Percentiles rank a stretch among this genome's conserved stretches.
Conservation (phyloP, 2,329 filamentous ascomycete species). For the Venturia effusa region DNA sequence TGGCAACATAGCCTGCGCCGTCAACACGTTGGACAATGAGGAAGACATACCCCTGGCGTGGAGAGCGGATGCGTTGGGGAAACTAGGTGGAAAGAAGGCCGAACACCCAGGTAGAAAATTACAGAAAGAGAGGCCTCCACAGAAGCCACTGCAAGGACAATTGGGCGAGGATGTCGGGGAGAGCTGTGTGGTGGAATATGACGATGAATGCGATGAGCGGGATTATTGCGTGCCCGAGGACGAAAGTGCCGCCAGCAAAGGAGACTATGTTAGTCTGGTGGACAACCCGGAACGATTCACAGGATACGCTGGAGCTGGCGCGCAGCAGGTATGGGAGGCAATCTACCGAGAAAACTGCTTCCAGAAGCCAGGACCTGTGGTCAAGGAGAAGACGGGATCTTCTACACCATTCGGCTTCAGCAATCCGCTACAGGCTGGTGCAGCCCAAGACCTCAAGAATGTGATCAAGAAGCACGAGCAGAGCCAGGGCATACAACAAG, state of each 20-base stretch:
- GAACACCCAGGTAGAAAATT: conserved; percentile 69
- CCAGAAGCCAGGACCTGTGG: conserved; percentile 34
- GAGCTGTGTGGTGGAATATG: conserved; percentile 93
- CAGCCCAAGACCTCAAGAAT: conserved; percentile 49
- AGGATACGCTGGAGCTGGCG: conserved; percentile 75
- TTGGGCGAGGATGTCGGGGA: conserved; percentile 82
- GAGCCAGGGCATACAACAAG: conserved; percentile 48
- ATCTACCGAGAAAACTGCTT: conserved; percentile 99
- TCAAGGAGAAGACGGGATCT: conserved; percentile 21
- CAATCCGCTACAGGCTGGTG: conserved; percentile 37
- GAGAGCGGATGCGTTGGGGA: conserved; percentile 84
- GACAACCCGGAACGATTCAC: conserved; percentile 95
- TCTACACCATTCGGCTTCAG: conserved; percentile 31
- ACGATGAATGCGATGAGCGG: conserved; percentile 91
- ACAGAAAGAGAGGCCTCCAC: conserved; percentile 51
- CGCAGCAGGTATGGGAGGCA: conserved; percentile 88
- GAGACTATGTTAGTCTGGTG: conserved; percentile 90
- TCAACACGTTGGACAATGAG: conserved; percentile 90
- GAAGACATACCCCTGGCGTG: conserved; percentile 86
- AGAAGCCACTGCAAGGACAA: conserved; percentile 66
- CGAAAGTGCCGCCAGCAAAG: conserved; percentile 73
- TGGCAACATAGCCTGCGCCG: conserved; percentile 91
- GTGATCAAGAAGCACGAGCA: conserved; percentile 51
- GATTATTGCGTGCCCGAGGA: conserved; percentile 97
- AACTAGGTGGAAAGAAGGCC: conserved; percentile 84